Conservation (phyloP, 2,329 filamentous ascomycete species). For the Arthrobotrys entomopaga region DNA sequence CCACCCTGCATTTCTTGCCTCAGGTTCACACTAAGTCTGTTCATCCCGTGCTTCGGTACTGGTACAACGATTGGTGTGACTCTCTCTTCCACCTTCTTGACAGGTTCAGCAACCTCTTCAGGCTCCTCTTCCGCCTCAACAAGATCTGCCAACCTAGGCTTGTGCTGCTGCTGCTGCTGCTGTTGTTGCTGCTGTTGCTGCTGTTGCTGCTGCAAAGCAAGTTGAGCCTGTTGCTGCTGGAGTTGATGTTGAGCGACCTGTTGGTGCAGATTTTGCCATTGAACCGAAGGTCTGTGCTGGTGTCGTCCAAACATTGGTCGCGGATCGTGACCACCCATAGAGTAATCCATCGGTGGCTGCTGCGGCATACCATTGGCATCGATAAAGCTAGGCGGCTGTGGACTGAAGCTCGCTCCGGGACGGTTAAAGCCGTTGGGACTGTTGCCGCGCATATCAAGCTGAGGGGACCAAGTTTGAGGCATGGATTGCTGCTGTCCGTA, state of each 20-base stretch:
- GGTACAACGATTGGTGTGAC: constrained; percentile 57
- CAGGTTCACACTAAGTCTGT: constrained; percentile 58
- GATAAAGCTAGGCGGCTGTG: constrained; percentile 42
- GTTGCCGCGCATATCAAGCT: constrained; percentile 39
- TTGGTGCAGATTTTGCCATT: constrained; percentile 53
- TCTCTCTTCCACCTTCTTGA: constrained; percentile 16
- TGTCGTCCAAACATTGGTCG: constrained; percentile 52
- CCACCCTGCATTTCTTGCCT: constrained; percentile 58
- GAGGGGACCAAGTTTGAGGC: constrained; percentile 43
- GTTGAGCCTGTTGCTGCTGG: constrained; percentile 50
- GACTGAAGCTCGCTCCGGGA: constrained; percentile 51
- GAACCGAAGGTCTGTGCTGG: constrained; percentile 48
- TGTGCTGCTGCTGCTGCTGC: constrained; percentile 32
- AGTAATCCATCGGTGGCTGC: constrained; percentile 33
- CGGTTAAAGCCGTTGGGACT: constrained; percentile 29
- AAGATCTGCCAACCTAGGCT: constrained; percentile 35
- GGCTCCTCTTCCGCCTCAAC: constrained; percentile 48
- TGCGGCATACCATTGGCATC: constrained; percentile 53
- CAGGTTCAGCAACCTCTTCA: constrained; percentile 11
- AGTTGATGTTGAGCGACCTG: constrained; percentile 48
- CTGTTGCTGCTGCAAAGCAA: constrained; percentile 49
- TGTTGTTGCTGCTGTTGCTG: constrained; percentile 55
- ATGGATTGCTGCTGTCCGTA: constrained; percentile 42
- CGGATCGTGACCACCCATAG: constrained; percentile 49
- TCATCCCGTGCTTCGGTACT: constrained; percentile 58